These are phyloP conservation scores for Flammula alnicola DNA, from an alignment of 1,284 basidiomycete species.

Conservation along the genomic window DNA sequence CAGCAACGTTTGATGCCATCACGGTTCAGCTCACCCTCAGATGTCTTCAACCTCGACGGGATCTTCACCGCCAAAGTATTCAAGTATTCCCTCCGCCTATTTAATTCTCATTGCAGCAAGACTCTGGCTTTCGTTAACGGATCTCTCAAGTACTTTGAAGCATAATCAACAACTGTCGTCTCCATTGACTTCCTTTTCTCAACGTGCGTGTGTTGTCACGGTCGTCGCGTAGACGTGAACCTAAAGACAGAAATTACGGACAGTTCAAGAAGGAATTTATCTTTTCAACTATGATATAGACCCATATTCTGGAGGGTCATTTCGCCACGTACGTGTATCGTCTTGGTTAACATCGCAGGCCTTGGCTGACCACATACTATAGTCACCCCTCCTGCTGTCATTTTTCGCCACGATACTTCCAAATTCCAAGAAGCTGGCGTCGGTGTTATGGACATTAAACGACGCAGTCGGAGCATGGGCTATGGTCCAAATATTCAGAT, in stretches of 20 bases:
- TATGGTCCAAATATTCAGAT: conserved; percentile 69
- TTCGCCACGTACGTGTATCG: conserved; percentile 75
- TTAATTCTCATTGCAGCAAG: conserved; percentile 29
- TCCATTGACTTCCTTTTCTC: conserved; percentile 76
- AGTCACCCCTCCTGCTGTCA: conserved; percentile 86
- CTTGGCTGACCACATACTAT: conserved; percentile 1
- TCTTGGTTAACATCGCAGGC: not conserved
- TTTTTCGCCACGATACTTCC: conserved; percentile 75
- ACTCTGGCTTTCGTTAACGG: conserved; percentile 53
- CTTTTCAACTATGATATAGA: conserved; percentile 74
- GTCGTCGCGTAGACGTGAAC: not conserved
- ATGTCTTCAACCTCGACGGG: conserved; percentile 26
- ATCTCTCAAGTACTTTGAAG: conserved; percentile 51
- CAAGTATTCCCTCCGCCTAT: conserved; percentile 11
- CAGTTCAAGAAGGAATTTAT: conserved; percentile 89
- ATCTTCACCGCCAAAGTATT: conserved; percentile 5
- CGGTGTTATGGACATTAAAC: conserved; percentile 70
- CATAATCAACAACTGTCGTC: conserved; percentile 81
- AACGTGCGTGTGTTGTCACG: conserved; percentile 34
- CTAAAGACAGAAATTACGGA: conserved; percentile 7
- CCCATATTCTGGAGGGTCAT: conserved; percentile 85
- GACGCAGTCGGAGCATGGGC: conserved; percentile 74
- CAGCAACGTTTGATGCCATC: not conserved
- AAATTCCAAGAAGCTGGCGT: conserved; percentile 49
- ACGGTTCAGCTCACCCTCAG: not conserved